Base-by-base conservation (phyloP, 176 grass and related monocot genomes). In the Ensete ventricosum region DNA sequence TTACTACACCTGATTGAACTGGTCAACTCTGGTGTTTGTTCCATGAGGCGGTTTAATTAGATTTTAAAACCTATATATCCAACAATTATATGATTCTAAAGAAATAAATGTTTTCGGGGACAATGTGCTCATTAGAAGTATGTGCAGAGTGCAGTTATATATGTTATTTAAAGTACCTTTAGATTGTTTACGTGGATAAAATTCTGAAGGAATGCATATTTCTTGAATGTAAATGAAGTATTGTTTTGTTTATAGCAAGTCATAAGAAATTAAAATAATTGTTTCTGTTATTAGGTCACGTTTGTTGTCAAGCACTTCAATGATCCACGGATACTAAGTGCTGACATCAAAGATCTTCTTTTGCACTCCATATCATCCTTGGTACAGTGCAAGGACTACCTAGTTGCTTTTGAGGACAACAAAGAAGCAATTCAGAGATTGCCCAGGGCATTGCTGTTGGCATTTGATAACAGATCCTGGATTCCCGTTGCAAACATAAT, bases 381-480 rank as follows among this genome's bases (percentile, higher is more conserved):
- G 68, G 85, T 91, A 69, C 88, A 96, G 1, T 91, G 90, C 79
- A 96, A 80, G 72, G 92, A 96, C 62, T 96, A 88, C 78, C 83
- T 96, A 73, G 12, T 86, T 63, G 92, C 89, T 74, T 96, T 96
- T 21, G 92, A 96, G 84, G 91, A 91, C 85, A 96, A 96, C 26
- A 59, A 67, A 16, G 92, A 90, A 80, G 92, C 88, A 62, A 80
- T 88, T 63, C 82, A 86, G 75, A 88, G 86, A 74, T 82, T 96
- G 81, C 88, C 92, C 43, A 83, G 83, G 21, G 87, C 88, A 69
- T 79, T 96, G 68, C 54, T 96, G 55, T 84, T 89, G 74, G 83
- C 88, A 67, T 96, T 96, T 81, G 86, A 96, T 77, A 96, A 91
- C 64, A 85, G 92, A 80, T 96, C 92, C 58, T 96, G 92, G 92